Conservation (phyloP, 1,139 yeast genomes). For the Candida glucosophila region DNA sequence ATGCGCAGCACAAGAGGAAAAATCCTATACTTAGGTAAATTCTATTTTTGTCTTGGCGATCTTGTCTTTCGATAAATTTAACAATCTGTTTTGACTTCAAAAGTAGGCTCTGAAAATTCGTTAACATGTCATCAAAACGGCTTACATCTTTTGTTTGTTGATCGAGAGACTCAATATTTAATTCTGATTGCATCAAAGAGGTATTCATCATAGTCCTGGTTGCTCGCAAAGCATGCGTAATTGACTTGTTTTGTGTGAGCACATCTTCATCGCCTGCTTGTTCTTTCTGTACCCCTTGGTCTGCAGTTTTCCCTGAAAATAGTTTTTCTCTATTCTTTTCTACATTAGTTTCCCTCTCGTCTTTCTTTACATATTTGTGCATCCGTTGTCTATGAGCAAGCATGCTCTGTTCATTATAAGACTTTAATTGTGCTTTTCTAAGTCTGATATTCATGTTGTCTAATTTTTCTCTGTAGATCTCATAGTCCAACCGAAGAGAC, state of each 20-base stretch:
- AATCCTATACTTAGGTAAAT: conserved; percentile 55
- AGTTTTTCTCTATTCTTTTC: no score
- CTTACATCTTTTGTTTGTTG: conserved; percentile 47
- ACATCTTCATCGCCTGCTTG: conserved; percentile 4
- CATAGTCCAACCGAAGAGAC: conserved; percentile 4
- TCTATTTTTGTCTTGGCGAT: conserved; percentile 49
- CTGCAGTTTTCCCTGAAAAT: conserved; percentile 5
- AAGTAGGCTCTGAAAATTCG: conserved; percentile 46
- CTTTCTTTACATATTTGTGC: conserved; percentile 13
- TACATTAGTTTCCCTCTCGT: conserved; percentile 6
- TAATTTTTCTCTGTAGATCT: conserved; percentile 15
- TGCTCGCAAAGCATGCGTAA: conserved; percentile 44
- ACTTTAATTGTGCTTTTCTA: conserved; percentile 17
- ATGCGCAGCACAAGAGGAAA: conserved; percentile 43
- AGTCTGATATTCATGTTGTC: conserved; percentile 14
- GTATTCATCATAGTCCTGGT: conserved; percentile 48
- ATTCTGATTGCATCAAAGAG: conserved; percentile 50
- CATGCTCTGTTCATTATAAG: conserved; percentile 16
- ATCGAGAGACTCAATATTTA: conserved; percentile 53
- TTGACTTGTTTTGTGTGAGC: conserved; percentile 40
- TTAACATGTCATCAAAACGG: conserved; percentile 41
- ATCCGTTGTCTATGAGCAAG: conserved; percentile 22
- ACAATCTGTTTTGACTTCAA: conserved; percentile 50
- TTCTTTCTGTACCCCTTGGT: conserved; percentile 6
- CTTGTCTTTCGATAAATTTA: conserved; percentile 59